These are phyloP conservation scores for Chlorella sp. DNA, from an alignment of 139 green algal species.

Conservation along the genomic window DNA sequence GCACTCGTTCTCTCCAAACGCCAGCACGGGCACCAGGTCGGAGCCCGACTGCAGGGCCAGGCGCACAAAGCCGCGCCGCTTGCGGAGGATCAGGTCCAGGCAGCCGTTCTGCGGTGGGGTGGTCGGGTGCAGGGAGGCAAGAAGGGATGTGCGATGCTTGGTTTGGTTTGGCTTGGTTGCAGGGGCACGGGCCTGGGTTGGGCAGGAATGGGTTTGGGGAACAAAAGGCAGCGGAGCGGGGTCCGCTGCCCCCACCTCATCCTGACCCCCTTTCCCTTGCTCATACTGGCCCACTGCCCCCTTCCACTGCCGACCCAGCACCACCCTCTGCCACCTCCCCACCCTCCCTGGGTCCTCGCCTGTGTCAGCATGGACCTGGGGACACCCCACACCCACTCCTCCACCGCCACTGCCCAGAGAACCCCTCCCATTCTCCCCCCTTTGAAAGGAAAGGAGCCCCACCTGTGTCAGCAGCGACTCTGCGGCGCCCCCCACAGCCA, in stretches of 20 bases:
- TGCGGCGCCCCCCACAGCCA: slow-evolving; percentile 14
- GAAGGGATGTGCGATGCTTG: no score
- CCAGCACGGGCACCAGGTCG: slow-evolving; percentile 27
- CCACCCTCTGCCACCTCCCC: not conserved
- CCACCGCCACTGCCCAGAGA: not conserved
- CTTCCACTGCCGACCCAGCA: not conserved
- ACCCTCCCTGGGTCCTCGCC: no score
- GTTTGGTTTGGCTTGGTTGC: not conserved
- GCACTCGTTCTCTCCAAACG: slow-evolving; percentile 28
- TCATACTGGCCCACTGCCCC: no score
- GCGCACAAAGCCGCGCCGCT: slow-evolving; percentile 22
- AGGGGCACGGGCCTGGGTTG: no score
- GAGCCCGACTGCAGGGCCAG: slow-evolving; percentile 22
- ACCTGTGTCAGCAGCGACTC: slow-evolving; percentile 31
- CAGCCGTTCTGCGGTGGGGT: not conserved
- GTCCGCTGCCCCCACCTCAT: no score
- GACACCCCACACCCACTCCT: no score
- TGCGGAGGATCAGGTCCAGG: slow-evolving; percentile 25
- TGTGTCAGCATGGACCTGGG: no score
- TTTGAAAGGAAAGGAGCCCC: no score
- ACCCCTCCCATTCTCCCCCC: not conserved
- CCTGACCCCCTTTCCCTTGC: no score
- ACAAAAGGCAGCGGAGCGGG: not conserved
- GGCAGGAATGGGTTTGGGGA: no score
- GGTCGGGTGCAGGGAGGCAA: not conserved